Evolutionary conservation across 371 early-diverging fungal species (phyloP), one percentile per base, ranked within the genome.

Genomic region (Apophysomyces elegans): DNA sequence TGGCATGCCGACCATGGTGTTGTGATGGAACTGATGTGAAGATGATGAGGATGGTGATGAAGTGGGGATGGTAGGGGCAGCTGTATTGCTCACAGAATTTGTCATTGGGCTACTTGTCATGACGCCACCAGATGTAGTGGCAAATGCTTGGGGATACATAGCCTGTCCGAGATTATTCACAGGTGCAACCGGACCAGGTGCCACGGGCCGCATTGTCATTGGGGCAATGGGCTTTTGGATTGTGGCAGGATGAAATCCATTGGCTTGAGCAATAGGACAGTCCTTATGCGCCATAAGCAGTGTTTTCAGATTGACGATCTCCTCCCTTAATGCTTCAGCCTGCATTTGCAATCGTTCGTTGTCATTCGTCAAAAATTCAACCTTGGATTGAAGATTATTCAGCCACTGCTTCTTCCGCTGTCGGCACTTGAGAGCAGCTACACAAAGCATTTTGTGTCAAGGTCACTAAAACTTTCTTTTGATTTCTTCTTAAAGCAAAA

Each of bases 371-470:
- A 92, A 72, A 54, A 75, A 84, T 58, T 92, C 93, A n/a, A 93
- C 91, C 61, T 89, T 91, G 32, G 79, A 80, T 66, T 95, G 93
- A 57, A 95, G 82, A 36, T 89, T 87, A 56, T 85, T 84, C 36
- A 94, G 78, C 89, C 92, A 92, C 69, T 92, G 90, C 73, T 94
- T 94, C 78, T 95, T 95, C 73, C 94, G 92, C 75, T 92, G 94
- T 37, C 95, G 88, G 72, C 95, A 95, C 67, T 94, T 94, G 6
- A 93, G 84, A 1, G 95, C 95, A n/a, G 95, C 95, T 76, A 77
- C 36, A 37, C 37, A 44, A 37, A 47, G 9, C 21, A 50, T 21
- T 50, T 5, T 21, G 36, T 41, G 47, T 0, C 21, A 50, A 18
- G 11, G 21, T 50, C 11, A 50, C 16, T n/a, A 32, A 39, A 35